Evolutionary conservation across 192 early-diverging fungal species (phyloP).

Genomic region (Coemansia sp.): DNA sequence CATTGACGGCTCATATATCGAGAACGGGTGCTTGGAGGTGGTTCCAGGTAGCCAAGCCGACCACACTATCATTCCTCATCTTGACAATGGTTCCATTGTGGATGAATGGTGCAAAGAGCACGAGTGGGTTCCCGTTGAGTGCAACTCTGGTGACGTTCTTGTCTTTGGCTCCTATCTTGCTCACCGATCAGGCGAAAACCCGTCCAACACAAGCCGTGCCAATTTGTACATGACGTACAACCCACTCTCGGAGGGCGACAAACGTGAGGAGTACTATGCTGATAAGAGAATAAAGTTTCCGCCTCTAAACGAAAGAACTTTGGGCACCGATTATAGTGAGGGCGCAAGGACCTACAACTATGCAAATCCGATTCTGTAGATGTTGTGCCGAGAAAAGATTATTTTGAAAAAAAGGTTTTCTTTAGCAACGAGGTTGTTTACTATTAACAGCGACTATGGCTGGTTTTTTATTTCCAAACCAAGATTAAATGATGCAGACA

Average conservation of each 20-base stretch:
- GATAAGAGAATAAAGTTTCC: constrained; percentile 63
- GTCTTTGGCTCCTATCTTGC: constrained; percentile 68
- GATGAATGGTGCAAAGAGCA: constrained; percentile 55
- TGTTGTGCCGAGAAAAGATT: no score
- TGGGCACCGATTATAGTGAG: constrained; percentile 57
- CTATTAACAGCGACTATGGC: neutral
- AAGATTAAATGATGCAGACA: neutral
- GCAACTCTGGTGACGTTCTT: constrained; percentile 60
- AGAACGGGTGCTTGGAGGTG: constrained; percentile 62
- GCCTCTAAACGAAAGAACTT: constrained; percentile 57
- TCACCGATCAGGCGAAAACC: constrained; percentile 58
- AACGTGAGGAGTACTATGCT: constrained; percentile 60
- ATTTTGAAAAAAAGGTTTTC: neutral
- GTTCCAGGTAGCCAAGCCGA: constrained; percentile 58
- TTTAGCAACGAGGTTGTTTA: neutral
- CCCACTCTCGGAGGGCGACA: constrained; percentile 58
- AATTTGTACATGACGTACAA: constrained; percentile 67
- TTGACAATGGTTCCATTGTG: constrained; percentile 50
- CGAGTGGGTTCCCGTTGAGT: constrained; percentile 60
- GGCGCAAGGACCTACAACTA: constrained; percentile 62
- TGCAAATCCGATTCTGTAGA: constrained; percentile 59
- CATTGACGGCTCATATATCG: constrained; percentile 57
- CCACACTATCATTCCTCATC: constrained; percentile 45
- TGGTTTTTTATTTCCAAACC: constrained; percentile 5
- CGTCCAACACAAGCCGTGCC: constrained; percentile 52